A percentile compares a stretch with the other conserved stretches of the same genome.
phyloP scores from a whole-genome alignment of 441 rosid species.

The Populus hybrid region DNA sequence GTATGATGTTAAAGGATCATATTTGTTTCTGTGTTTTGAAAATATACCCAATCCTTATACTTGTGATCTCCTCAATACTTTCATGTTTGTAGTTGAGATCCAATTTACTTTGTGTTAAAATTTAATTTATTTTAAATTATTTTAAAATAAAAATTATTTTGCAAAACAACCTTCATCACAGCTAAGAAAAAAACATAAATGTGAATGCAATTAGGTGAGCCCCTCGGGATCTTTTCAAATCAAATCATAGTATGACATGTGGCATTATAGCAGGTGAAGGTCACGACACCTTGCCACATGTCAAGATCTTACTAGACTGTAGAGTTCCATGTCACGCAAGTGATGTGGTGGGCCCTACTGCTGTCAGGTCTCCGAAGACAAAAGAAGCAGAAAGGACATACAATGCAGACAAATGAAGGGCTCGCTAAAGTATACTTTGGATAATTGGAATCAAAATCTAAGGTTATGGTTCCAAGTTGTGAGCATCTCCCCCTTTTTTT shows the following conservation, averaged over 20 bases:
- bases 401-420: constrained; percentile 1
- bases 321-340: background rate
- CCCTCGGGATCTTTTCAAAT: background rate
- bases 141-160: no score
- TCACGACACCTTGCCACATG: constrained; percentile 3
- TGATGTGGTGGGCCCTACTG: background rate
- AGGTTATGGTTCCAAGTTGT: constrained; percentile 10
- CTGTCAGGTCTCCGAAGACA: background rate
- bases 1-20: no score
- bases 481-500: background rate
- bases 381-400: constrained; percentile 14
- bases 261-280: background rate
- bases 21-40: no score
- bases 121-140: no score
- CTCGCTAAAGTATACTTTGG: background rate
- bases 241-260: constrained; percentile 3
- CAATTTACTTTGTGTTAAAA: no score
- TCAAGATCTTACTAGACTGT: background rate
- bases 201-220: background rate
- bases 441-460: constrained; percentile 9
- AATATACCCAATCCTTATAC: no score
- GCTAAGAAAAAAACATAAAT: no score
- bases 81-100: no score
- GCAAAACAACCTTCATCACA: no score
- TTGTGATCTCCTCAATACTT: no score